Conservation (phyloP, 2,329 filamentous ascomycete genomes). For the Dryadomyces quercivorus region DNA sequence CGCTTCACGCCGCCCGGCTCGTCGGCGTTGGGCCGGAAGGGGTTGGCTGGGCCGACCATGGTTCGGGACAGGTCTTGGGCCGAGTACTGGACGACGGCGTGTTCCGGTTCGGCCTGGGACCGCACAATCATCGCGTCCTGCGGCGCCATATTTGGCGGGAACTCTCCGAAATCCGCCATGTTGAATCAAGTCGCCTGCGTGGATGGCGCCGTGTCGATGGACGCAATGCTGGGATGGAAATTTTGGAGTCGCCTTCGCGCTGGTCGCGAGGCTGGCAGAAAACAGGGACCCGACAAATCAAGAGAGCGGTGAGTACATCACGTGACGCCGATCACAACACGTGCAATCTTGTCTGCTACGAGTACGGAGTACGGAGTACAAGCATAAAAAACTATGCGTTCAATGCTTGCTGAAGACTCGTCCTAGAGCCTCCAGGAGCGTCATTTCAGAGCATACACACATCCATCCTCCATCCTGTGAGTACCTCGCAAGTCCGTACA, state of each 20-base stretch:
- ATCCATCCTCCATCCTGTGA: background rate
- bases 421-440: too few relatives aligned
- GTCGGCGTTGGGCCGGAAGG: conserved; percentile 45
- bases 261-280: background rate
- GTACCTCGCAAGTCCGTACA: background rate
- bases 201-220: background rate
- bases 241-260: background rate
- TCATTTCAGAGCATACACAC: background rate
- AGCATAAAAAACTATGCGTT: too few relatives aligned
- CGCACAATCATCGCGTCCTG: conserved; percentile 51
- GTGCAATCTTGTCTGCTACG: background rate
- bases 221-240: background rate
- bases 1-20: conserved; percentile 39
- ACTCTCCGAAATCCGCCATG: conserved; percentile 52
- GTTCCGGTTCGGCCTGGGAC: conserved; percentile 40
- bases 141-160: conserved; percentile 54
- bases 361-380: too few relatives aligned
- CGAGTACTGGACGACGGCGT: conserved; percentile 53
- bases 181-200: background rate
- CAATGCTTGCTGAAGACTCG: too few relatives aligned
- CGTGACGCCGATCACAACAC: background rate
- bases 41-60: conserved; percentile 58
- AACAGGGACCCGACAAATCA: background rate
- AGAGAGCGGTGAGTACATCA: background rate
- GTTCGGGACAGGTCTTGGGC: conserved; percentile 60